Evolutionary conservation across 768 basidiomycete species (phyloP), one percentile per base, ranked within the genome.

Genomic region (Suillus clintonianus): DNA sequence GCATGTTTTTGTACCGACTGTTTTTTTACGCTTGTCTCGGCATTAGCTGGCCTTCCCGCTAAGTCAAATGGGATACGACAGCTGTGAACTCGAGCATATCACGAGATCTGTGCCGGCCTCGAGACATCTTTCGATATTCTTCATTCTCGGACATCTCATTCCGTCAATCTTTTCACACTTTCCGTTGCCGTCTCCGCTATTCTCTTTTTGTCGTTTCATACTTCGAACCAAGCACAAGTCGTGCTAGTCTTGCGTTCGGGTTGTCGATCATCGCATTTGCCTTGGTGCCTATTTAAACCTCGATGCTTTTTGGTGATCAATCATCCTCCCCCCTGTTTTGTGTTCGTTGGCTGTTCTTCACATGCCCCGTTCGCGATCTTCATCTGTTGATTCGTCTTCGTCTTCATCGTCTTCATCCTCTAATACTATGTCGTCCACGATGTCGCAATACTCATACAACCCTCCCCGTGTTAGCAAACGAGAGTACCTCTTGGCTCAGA

Each of bases 401-500:
- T 70, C 70, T 3, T 73, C 77, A 43, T 63, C 70, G 6, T 75
- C 77, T 60, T 66, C 74, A 65, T 74, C 75, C 47, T 77, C 80
- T 53, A 78, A 79, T 68, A 79, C 80, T 66, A 73, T 82, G 39
- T 78, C 75, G 0, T 75, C 76, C 34, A 70, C 68, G 17, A 60
- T 64, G 19, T 60, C 65, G 6, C 34, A 53, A 48, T 64, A 66
- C 74, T 68, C 74, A 72, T 65, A 72, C 24, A 67, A 71, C 9
- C 56, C 71, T 47, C 70, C 75, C 45, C 65, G 67, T 60, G 53
- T 78, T 69, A 95, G 92, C 72, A 94, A 94, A 79, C 86, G 92
- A 63, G 93, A 94, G 70, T 93, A 93, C 71, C 81, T 95, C 19
- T 84, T 94, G 30, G 90, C 91, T 5, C 91, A 94, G 72, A 89